Evolutionary conservation across 164 flowering plant species (phyloP).

Genomic region (Santalum album): DNA sequence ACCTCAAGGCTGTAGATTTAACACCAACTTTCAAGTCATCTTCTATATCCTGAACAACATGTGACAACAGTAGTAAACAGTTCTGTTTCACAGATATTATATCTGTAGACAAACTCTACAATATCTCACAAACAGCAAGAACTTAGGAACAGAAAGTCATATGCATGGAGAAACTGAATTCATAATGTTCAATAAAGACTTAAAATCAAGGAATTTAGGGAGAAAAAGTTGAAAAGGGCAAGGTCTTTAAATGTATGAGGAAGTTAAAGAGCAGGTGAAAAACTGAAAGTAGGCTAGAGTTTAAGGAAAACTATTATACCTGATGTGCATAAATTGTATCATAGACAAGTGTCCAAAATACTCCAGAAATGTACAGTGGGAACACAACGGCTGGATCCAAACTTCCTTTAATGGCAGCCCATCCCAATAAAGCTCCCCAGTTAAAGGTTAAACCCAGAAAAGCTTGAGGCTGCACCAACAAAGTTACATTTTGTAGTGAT

Average conservation of each 20-base stretch:
- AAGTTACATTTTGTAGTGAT: neutral
- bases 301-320: slow-evolving; percentile 32
- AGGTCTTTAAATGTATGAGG: neutral
- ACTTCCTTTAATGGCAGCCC: slow-evolving; percentile 87
- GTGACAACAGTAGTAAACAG: neutral
- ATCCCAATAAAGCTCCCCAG: slow-evolving; percentile 97
- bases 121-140: too few species aligned
- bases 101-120: neutral
- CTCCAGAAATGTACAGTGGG: slow-evolving; percentile 80
- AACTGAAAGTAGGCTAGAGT: neutral
- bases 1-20: slow-evolving; percentile 92
- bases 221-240: too few species aligned
- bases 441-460: slow-evolving; percentile 90
- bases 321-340: slow-evolving; percentile 99
- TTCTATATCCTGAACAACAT: slow-evolving; percentile 69
- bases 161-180: neutral
- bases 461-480: slow-evolving; percentile 82
- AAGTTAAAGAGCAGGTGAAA: neutral
- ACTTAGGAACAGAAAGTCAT: neutral
- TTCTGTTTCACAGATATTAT: neutral
- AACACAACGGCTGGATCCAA: slow-evolving; percentile 69
- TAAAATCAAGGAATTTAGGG: too few species aligned
- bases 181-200: neutral
- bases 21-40: slow-evolving; percentile 97
- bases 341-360: slow-evolving; percentile 96